A percentile compares a stretch with the other conserved stretches of the same genome.
These are phyloP conservation scores for Diaporthe velutina DNA, from an alignment of 2,329 filamentous ascomycete genomes.

Conservation along the genomic window DNA sequence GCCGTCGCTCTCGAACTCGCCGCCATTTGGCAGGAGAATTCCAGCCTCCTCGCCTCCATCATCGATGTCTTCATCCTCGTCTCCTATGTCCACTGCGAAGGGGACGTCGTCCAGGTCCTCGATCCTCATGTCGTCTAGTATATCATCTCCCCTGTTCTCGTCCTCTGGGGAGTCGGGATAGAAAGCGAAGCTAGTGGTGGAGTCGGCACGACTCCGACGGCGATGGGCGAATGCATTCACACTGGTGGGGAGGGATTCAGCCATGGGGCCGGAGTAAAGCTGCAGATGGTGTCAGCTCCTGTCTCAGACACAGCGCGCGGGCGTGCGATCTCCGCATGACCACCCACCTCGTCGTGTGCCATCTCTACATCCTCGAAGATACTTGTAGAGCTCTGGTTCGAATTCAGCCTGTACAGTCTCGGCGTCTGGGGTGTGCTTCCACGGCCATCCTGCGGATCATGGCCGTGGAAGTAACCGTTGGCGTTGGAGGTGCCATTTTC, in stretches of 20 bases:
- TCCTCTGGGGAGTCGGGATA: conserved; percentile 76
- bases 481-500: conserved; percentile 18
- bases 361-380: conserved; percentile 98
- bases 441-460: conserved; percentile 38
- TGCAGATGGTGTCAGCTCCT: conserved; percentile 45
- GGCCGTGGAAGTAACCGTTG: conserved; percentile 40
- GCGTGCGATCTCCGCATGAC: not conserved
- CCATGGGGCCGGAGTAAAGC: conserved; percentile 92
- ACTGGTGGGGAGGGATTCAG: conserved; percentile 95
- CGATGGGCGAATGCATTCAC: conserved; percentile 92
- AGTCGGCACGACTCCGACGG: conserved; percentile 79
- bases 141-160: conserved; percentile 48
- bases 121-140: conserved; percentile 42
- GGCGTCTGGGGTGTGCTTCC: conserved; percentile 41
- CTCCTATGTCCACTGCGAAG: conserved; percentile 54
- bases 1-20: conserved; percentile 59
- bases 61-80: conserved; percentile 50
- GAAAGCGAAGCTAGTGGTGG: conserved; percentile 89
- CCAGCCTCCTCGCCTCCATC: not conserved
- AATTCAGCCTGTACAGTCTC: conserved; percentile 73
- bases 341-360: conserved; percentile 89
- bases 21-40: conserved; percentile 48
- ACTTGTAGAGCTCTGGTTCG: conserved; percentile 81
- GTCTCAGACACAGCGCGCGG: conserved; percentile 17
- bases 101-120: conserved; percentile 55